These are phyloP conservation scores for Yarrowia sp. DNA, from an alignment of 805 yeast species.

Conservation along the genomic window DNA sequence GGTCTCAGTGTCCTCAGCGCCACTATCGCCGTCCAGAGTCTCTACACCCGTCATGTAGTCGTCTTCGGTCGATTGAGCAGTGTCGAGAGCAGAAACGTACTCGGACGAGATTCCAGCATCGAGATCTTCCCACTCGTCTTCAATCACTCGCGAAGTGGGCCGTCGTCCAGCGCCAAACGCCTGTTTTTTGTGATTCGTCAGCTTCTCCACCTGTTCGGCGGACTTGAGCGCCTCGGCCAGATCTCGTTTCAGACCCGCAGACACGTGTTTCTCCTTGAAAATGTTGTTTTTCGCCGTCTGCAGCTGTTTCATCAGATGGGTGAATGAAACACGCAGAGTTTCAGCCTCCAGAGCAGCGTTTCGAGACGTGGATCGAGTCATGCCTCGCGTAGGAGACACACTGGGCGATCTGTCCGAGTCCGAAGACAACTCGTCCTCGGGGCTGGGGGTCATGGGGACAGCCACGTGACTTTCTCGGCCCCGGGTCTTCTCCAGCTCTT, in stretches of 20 bases:
- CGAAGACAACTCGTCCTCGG: neutral
- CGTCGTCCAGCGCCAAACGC: slow-evolving; percentile 18
- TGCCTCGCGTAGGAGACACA: slow-evolving; percentile 4
- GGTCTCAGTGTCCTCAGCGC: slow-evolving; percentile 48
- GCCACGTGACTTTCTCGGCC: neutral
- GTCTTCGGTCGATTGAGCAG: slow-evolving; percentile 38
- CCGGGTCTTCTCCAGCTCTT: neutral
- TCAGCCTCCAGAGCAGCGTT: slow-evolving; percentile 62
- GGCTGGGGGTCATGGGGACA: slow-evolving; percentile 7
- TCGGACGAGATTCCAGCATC: slow-evolving; percentile 42
- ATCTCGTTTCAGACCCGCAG: slow-evolving; percentile 50
- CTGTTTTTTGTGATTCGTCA: neutral
- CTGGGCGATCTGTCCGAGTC: slow-evolving; percentile 7
- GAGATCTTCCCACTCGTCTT: slow-evolving; percentile 31
- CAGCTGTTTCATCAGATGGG: slow-evolving; percentile 68
- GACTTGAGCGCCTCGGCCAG: slow-evolving; percentile 43
- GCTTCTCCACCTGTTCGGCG: slow-evolving; percentile 41
- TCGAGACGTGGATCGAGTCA: slow-evolving; percentile 16
- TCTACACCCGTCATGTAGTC: slow-evolving; percentile 42
- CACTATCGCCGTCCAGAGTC: slow-evolving; percentile 36
- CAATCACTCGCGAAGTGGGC: slow-evolving; percentile 20
- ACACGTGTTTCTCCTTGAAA: slow-evolving; percentile 56
- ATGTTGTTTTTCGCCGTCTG: slow-evolving; percentile 62
- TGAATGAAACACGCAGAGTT: slow-evolving; percentile 67
- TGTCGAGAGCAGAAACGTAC: slow-evolving; percentile 39